Conservation (phyloP, 2,329 filamentous ascomycete genomes). For the Teratosphaeria gauchensis region DNA sequence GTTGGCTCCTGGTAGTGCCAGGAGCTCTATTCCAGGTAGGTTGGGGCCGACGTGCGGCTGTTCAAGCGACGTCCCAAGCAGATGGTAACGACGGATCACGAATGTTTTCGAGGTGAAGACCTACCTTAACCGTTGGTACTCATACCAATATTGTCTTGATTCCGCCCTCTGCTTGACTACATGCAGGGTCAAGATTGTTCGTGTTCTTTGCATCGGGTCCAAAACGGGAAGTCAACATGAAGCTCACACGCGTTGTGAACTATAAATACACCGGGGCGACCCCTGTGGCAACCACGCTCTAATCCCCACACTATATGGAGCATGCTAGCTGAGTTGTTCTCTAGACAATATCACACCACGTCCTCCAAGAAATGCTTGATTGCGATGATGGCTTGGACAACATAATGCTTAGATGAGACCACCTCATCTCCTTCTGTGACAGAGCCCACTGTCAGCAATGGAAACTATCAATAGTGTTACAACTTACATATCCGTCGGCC, state of each 20-base stretch:
- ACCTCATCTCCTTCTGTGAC: no score
- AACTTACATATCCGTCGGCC: not conserved
- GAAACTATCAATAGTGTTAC: no score
- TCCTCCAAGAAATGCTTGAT: no score
- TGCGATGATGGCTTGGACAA: no score
- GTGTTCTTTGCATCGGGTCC: not conserved
- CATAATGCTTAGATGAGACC: no score
- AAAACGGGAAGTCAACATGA: not conserved
- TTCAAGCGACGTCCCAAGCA: not conserved
- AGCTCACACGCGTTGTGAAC: not conserved
- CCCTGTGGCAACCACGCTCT: not conserved
- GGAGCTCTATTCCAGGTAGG: not conserved
- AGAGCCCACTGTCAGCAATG: no score
- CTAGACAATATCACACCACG: not conserved
- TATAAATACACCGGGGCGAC: not conserved
- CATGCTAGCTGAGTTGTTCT: not conserved
- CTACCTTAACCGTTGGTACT: not conserved
- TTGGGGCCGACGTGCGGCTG: constrained; percentile 1
- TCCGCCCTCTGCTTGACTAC: not conserved
- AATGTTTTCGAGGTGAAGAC: not conserved
- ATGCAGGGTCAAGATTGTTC: not conserved
- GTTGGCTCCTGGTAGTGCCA: not conserved
- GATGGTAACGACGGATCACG: not conserved
- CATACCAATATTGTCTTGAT: not conserved
- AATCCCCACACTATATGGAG: not conserved